phyloP scores from a whole-genome alignment of 1,284 basidiomycete species.

The Cryptococcus jaspeensis region DNA sequence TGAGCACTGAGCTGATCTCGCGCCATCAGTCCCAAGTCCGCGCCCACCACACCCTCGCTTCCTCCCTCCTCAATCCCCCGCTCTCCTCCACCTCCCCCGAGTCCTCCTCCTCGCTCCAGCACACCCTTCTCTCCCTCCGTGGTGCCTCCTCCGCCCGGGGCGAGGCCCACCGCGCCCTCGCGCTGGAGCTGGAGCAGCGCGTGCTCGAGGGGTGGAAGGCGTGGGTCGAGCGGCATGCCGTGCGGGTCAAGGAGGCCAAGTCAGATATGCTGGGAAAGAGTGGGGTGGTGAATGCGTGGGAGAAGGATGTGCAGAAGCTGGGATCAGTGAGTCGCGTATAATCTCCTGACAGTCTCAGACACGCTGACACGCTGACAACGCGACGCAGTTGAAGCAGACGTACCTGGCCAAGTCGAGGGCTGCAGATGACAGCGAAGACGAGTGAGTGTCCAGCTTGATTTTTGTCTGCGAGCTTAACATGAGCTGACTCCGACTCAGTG shows the following conservation, averaged over 20 bases:
- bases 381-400: constrained; percentile 63
- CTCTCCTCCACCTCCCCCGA: constrained; percentile 18
- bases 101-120: constrained; percentile 39
- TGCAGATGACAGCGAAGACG: constrained; percentile 86
- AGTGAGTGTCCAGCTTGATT: constrained; percentile 57
- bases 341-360: constrained; percentile 38
- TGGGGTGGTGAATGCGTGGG: constrained; percentile 66
- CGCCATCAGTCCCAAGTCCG: constrained; percentile 54
- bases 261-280: constrained; percentile 55
- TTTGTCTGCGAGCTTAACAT: background rate
- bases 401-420: constrained; percentile 74
- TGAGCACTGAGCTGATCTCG: background rate
- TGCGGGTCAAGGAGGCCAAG: constrained; percentile 34
- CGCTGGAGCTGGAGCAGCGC: constrained; percentile 41
- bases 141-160: constrained; percentile 37
- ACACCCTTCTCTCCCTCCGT: constrained; percentile 39
- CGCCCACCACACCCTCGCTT: constrained; percentile 57
- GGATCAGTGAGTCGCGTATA: constrained; percentile 45
- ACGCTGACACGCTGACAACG: constrained; percentile 7
- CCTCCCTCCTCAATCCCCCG: constrained; percentile 45
- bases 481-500: constrained; percentile 53
- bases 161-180: constrained; percentile 41
- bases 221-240: constrained; percentile 45
- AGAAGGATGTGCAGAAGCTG: constrained; percentile 54
- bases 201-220: constrained; percentile 40